These are phyloP conservation scores for Wickerhamiella slavikovae DNA, from an alignment of 805 yeast genomes.

Conservation along the genomic window DNA sequence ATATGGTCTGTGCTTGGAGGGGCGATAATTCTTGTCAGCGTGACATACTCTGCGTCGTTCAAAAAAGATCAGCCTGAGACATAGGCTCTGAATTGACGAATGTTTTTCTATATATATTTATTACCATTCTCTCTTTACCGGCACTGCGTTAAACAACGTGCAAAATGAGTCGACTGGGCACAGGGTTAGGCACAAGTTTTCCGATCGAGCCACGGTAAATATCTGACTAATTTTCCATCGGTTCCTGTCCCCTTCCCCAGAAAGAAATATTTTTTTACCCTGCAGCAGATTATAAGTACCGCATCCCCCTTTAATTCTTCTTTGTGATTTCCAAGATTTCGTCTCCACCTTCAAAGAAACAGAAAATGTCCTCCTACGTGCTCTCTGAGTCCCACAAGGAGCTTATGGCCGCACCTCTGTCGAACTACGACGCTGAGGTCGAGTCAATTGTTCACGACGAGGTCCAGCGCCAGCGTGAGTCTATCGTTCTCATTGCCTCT, in stretches of 20 bases:
- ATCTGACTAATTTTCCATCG: no score
- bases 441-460: conserved; percentile 35
- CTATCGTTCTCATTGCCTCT: conserved; percentile 85
- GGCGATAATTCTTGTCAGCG: conserved; percentile 41
- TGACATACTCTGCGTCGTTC: neutral
- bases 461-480: conserved; percentile 77
- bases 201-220: no score
- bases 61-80: conserved; percentile 1
- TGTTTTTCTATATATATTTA: no score
- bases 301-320: no score
- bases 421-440: conserved; percentile 21
- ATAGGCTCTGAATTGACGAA: no score
- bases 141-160: no score
- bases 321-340: neutral
- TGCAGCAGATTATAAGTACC: no score
- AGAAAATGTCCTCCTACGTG: conserved; percentile 14
- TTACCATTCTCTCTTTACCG: no score
- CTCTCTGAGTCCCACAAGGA: conserved; percentile 17
- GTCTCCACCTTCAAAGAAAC: neutral
- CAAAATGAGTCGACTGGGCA: no score
- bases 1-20: conserved; percentile 51
- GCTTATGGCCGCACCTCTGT: conserved; percentile 9
- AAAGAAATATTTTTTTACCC: no score
- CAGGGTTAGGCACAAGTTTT: no score
- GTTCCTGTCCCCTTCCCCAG: no score